phyloP scores from a whole-genome alignment of 2,329 filamentous ascomycete genomes.

The Pseudogymnoascus sp. region DNA sequence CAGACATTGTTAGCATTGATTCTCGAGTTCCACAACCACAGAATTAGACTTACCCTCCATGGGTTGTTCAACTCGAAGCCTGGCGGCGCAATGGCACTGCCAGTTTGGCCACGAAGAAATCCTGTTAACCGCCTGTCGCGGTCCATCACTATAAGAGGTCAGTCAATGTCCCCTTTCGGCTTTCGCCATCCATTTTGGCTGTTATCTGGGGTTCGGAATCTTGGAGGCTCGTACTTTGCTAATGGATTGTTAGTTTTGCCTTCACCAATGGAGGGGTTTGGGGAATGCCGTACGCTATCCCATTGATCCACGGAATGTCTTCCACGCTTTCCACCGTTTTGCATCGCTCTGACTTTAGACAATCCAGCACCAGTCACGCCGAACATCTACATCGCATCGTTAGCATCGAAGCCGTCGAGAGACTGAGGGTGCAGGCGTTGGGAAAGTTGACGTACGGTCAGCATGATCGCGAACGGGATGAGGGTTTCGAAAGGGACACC shows the following conservation, averaged over 20 bases:
- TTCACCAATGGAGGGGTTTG: conserved; percentile 9
- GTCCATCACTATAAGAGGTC: conserved; percentile 32
- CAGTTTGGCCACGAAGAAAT: conserved; percentile 32
- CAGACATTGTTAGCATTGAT: conserved; percentile 1
- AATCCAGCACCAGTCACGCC: conserved; percentile 32
- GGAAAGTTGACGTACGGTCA: conserved; percentile 25
- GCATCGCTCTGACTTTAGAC: conserved; percentile 30
- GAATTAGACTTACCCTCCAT: conserved; percentile 31
- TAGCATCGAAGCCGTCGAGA: neutral
- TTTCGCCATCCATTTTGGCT: conserved; percentile 16
- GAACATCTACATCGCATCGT: conserved; percentile 31
- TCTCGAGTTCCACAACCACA: neutral
- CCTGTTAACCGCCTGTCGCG: conserved; percentile 34
- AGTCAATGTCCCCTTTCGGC: neutral
- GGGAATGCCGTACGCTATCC: conserved; percentile 30
- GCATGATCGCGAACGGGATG: conserved; percentile 34
- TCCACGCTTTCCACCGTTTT: conserved; percentile 33
- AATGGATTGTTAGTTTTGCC: conserved; percentile 19
- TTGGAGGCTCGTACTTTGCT: conserved; percentile 28
- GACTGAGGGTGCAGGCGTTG: neutral
- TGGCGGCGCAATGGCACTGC: conserved; percentile 28
- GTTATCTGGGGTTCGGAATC: neutral
- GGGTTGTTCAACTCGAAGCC: conserved; percentile 35
- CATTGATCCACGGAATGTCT: conserved; percentile 33
- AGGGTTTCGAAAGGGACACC: conserved; percentile 35